Evolutionary conservation across 2,329 filamentous ascomycete genomes (phyloP).

Genomic region (Pseudogymnoascus sp.): DNA sequence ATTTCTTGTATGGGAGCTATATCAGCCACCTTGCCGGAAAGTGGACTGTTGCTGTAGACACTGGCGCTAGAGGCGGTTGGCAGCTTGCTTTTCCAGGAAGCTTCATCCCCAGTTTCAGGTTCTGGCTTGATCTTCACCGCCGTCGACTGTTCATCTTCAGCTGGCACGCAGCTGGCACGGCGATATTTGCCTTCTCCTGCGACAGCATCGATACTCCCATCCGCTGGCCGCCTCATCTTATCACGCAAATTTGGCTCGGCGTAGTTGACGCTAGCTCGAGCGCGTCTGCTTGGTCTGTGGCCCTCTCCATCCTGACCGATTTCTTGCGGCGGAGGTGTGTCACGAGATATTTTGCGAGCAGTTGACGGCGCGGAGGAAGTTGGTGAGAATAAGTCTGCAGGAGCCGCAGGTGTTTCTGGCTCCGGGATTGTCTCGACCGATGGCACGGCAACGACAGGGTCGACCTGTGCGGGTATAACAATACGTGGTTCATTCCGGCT

Average conservation of each 20-base stretch:
- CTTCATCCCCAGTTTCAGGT: conserved; percentile 22
- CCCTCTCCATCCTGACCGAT: conserved; percentile 49
- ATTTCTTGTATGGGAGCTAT: conserved; percentile 23
- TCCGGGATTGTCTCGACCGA: conserved; percentile 29
- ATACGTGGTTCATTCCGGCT: conserved; percentile 18
- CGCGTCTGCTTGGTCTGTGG: conserved; percentile 58
- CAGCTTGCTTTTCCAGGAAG: conserved; percentile 24
- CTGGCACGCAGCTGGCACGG: conserved; percentile 22
- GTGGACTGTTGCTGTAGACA: conserved; percentile 26
- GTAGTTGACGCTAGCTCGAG: conserved; percentile 65
- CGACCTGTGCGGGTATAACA: conserved; percentile 11
- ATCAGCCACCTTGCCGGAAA: conserved; percentile 23
- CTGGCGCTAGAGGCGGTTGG: conserved; percentile 20
- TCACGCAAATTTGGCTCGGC: conserved; percentile 72
- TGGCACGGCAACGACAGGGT: conserved; percentile 15
- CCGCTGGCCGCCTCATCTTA: conserved; percentile 77
- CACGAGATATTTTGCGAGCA: conserved; percentile 29
- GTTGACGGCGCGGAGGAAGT: conserved; percentile 42
- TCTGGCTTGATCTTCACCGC: conserved; percentile 24
- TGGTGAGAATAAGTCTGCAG: conserved; percentile 37
- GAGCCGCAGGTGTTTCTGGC: conserved; percentile 32
- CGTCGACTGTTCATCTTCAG: conserved; percentile 19
- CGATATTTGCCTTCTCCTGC: conserved; percentile 49
- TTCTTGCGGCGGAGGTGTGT: conserved; percentile 54
- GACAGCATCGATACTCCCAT: conserved; percentile 68